phyloP scores from a whole-genome alignment of 805 yeast species.

The Myxozyma kluyveri region DNA sequence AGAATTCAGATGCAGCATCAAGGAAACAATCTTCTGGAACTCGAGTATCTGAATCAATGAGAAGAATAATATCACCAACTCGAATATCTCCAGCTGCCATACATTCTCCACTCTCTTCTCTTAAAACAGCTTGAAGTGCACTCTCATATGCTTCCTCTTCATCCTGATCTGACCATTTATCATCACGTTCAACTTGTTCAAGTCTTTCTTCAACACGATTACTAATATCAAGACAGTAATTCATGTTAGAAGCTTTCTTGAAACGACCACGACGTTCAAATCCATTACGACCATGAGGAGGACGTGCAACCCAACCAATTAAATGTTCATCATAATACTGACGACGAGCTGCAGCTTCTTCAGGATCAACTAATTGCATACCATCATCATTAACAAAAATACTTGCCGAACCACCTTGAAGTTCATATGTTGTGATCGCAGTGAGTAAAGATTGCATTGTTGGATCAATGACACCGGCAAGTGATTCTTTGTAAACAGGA shows the following conservation, averaged over 20 bases:
- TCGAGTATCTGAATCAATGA: constrained; percentile 25
- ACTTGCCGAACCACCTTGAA: constrained; percentile 24
- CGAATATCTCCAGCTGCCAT: constrained; percentile 26
- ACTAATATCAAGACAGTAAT: constrained; percentile 21
- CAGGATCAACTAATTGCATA: constrained; percentile 19
- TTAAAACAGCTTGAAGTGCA: constrained; percentile 12
- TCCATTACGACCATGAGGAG: constrained; percentile 25
- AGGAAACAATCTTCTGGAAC: constrained; percentile 26
- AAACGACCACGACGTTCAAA: constrained; percentile 24
- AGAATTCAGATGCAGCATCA: constrained; percentile 26
- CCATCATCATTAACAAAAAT: constrained; percentile 28
- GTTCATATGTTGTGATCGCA: constrained; percentile 25
- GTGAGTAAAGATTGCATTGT: constrained; percentile 22
- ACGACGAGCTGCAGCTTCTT: constrained; percentile 15
- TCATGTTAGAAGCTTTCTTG: constrained; percentile 27
- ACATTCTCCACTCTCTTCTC: constrained; percentile 12
- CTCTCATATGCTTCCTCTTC: constrained; percentile 16
- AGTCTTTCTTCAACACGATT: constrained; percentile 20
- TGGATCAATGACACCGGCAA: constrained; percentile 24
- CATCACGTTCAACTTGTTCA: constrained; percentile 14
- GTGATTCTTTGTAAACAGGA: constrained; percentile 24
- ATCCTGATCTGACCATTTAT: constrained; percentile 21
- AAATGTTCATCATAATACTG: constrained; percentile 19
- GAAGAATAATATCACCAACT: constrained; percentile 22
- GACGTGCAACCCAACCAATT: constrained; percentile 26